Percentiles rank a stretch among this genome's conserved stretches.
Evolutionary conservation across 352 stramenopile genomes (phyloP).

Genomic region (Pythium brassicae): DNA sequence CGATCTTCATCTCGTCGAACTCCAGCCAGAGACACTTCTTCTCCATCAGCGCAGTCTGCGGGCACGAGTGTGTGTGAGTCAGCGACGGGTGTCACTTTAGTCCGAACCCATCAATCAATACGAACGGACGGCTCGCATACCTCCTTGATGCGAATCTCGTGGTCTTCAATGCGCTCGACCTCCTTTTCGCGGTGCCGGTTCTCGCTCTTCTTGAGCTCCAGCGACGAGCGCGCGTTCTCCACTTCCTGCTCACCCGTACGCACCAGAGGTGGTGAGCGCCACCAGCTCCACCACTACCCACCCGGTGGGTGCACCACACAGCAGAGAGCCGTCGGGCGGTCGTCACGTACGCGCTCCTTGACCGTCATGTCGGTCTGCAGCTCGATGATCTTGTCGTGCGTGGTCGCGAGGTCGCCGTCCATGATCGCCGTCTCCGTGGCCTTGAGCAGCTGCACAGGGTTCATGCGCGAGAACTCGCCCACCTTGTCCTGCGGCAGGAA

Average conservation of each 20-base stretch:
- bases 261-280: not conserved
- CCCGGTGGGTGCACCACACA: not conserved
- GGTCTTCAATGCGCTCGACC: conserved; percentile 78
- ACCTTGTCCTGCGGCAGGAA: conserved; percentile 98
- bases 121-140: conserved; percentile 15
- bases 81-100: not conserved
- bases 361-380: conserved; percentile 68
- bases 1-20: conserved; percentile 67
- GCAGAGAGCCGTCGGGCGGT: too few relatives aligned
- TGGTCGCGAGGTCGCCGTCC: conserved; percentile 64
- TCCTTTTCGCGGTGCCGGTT: conserved; percentile 79
- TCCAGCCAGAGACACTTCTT: conserved; percentile 86
- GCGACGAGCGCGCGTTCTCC: conserved; percentile 45
- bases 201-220: conserved; percentile 84
- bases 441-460: conserved; percentile 66
- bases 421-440: conserved; percentile 74
- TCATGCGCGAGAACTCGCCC: conserved; percentile 88
- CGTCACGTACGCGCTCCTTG: conserved; percentile 50
- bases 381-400: conserved; percentile 76
- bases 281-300: not conserved
- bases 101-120: not conserved
- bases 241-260: conserved; percentile 38
- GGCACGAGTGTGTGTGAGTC: not conserved
- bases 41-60: conserved; percentile 77
- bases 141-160: conserved; percentile 77